A percentile compares a stretch with the other conserved stretches of the same genome.
These are phyloP conservation scores for Skeletonema costatum DNA, from an alignment of 108 stramenopile genomes.

Conservation along the genomic window DNA sequence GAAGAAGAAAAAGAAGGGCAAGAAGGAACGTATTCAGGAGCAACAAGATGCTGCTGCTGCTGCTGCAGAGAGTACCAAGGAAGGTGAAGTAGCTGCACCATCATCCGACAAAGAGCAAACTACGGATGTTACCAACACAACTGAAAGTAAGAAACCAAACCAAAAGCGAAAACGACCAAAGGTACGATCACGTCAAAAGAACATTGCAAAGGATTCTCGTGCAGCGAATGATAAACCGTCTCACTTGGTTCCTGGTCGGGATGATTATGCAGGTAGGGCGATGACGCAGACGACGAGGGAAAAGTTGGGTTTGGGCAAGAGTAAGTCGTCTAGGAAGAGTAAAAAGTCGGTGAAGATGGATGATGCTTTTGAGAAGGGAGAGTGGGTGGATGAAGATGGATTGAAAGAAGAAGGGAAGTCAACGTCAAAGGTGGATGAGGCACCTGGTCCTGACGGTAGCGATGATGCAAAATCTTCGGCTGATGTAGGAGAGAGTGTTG, in stretches of 20 bases:
- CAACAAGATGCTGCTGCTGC: slow-evolving; percentile 5
- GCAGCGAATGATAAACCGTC: slow-evolving; percentile 57
- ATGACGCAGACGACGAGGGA: slow-evolving; percentile 68
- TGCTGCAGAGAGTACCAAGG: neutral
- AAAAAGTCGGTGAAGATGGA: neutral
- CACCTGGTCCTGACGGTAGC: neutral
- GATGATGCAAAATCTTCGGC: neutral
- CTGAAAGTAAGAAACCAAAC: slow-evolving; percentile 1
- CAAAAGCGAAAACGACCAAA: slow-evolving; percentile 46
- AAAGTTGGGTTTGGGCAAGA: slow-evolving; percentile 28
- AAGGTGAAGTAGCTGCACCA: neutral
- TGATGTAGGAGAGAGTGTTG: neutral
- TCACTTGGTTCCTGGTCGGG: slow-evolving; percentile 55
- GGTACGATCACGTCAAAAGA: slow-evolving; percentile 81
- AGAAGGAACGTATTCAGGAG: slow-evolving; percentile 58
- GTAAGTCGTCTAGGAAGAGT: neutral
- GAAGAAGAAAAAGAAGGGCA: slow-evolving; percentile 66
- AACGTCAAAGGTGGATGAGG: neutral
- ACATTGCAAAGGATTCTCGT: slow-evolving; percentile 80
- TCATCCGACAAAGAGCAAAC: neutral
- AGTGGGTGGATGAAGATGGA: neutral
- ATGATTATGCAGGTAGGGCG: slow-evolving; percentile 60
- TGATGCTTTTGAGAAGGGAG: slow-evolving; percentile 8
- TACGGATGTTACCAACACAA: slow-evolving; percentile 5
- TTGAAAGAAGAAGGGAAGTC: neutral